A percentile compares a stretch with the other conserved stretches of the same genome.
These are phyloP conservation scores for Dipteronia sinensis DNA, from an alignment of 345 rosid species.

Conservation along the genomic window DNA sequence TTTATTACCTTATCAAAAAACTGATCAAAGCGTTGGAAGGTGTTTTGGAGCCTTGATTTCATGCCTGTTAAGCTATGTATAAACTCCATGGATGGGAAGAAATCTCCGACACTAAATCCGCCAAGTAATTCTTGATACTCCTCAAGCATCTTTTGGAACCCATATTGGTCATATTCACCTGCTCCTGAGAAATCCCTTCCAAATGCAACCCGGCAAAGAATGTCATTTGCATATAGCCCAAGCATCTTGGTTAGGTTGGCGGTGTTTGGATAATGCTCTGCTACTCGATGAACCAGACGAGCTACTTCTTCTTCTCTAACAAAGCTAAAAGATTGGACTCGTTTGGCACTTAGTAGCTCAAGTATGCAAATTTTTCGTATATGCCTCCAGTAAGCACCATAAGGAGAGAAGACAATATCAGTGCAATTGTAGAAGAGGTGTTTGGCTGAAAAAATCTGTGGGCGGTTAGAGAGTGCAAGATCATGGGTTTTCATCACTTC, in stretches of 20 bases:
- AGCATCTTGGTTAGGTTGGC: constrained; percentile 34
- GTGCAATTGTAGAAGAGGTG: constrained; percentile 40
- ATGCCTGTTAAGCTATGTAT: constrained; percentile 39
- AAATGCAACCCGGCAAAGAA: constrained; percentile 38
- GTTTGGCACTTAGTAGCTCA: constrained; percentile 39
- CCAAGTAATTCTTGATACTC: constrained; percentile 44
- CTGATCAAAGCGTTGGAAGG: constrained; percentile 33
- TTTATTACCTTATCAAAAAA: constrained; percentile 36
- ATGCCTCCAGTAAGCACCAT: constrained; percentile 45
- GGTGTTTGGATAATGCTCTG: constrained; percentile 25
- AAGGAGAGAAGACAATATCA: constrained; percentile 42
- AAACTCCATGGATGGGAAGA: constrained; percentile 48
- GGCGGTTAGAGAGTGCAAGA: constrained; percentile 40
- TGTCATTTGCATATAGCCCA: constrained; percentile 33
- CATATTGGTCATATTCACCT: constrained; percentile 38
- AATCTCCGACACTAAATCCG: constrained; percentile 38
- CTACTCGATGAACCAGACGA: constrained; percentile 33
- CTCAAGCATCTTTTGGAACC: constrained; percentile 52
- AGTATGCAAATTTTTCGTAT: constrained; percentile 44
- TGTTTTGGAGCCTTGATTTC: constrained; percentile 32
- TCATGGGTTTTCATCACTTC: constrained; percentile 51
- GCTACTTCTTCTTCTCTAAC: constrained; percentile 48
- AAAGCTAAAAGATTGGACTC: constrained; percentile 36
- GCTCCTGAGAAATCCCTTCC: constrained; percentile 37
- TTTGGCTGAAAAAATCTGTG: constrained; percentile 40